These are phyloP conservation scores for Cryptosporidium ubiquitum DNA, from an alignment of 169 alveolate species.

Conservation along the genomic window DNA sequence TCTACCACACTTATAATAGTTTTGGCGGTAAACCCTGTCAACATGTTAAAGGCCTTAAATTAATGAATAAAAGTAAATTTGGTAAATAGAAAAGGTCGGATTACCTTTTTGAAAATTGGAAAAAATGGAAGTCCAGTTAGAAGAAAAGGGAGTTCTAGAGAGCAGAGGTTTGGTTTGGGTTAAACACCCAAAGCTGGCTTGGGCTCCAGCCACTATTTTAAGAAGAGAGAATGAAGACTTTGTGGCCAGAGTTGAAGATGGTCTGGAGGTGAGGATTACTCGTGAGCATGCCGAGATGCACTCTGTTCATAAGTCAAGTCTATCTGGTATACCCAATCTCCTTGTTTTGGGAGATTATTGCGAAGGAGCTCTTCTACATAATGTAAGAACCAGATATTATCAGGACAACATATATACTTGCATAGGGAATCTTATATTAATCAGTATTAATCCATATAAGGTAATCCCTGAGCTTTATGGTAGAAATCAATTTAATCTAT, in stretches of 20 bases:
- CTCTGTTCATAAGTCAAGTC: constrained; percentile 50
- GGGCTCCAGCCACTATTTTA: constrained; percentile 65
- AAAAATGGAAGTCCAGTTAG: constrained; percentile 45
- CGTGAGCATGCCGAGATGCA: constrained; percentile 51
- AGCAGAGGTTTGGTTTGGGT: constrained; percentile 62
- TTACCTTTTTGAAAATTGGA: constrained; percentile 6
- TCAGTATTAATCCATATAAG: constrained; percentile 89
- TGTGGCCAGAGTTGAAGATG: constrained; percentile 69
- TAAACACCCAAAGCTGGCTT: constrained; percentile 55
- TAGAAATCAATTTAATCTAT: background rate
- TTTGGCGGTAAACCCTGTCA: constrained; percentile 45
- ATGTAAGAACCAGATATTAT: constrained; percentile 81
- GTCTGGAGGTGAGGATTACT: constrained; percentile 41
- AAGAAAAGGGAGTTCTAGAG: constrained; percentile 28
- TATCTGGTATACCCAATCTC: constrained; percentile 84
- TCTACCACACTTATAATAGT: constrained; percentile 38
- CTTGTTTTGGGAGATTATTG: constrained; percentile 85
- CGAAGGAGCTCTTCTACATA: constrained; percentile 87
- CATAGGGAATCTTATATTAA: constrained; percentile 87
- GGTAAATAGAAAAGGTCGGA: background rate
- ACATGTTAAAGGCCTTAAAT: constrained; percentile 19
- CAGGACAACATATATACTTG: constrained; percentile 84
- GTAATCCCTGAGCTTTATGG: constrained; percentile 46
- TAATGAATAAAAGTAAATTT: background rate
- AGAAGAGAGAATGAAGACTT: constrained; percentile 12